Percentiles rank a stretch among this genome's conserved stretches.
Evolutionary conservation across 2,329 filamentous ascomycete genomes (phyloP).

Genomic region (Dactylellina leptospora): DNA sequence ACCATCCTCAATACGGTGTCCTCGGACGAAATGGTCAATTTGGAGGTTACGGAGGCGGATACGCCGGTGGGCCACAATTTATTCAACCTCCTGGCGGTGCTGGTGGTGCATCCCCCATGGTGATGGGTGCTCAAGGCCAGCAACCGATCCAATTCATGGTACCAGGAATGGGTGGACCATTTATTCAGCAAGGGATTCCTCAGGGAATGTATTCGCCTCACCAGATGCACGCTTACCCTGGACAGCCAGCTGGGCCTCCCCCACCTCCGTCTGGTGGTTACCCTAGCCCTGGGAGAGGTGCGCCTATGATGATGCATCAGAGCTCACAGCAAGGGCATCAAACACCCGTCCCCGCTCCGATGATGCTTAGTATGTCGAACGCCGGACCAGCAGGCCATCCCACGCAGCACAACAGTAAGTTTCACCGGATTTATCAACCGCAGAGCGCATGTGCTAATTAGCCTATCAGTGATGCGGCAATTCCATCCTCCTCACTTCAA

Average conservation of each 20-base stretch:
- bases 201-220: conserved; percentile 85
- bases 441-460: conserved; percentile 62
- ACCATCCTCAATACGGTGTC: conserved; percentile 58
- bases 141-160: conserved; percentile 59
- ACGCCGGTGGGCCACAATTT: conserved; percentile 37
- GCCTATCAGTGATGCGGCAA: conserved; percentile 67
- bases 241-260: conserved; percentile 64
- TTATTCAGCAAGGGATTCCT: conserved; percentile 67
- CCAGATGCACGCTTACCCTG: conserved; percentile 73
- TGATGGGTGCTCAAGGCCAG: conserved; percentile 74
- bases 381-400: conserved; percentile 78
- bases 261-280: conserved; percentile 77
- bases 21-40: conserved; percentile 52
- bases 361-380: conserved; percentile 78
- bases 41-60: conserved; percentile 53
- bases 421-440: conserved; percentile 70
- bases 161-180: conserved; percentile 63
- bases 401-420: conserved; percentile 75
- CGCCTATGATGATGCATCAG: conserved; percentile 94
- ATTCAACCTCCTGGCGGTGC: conserved; percentile 51
- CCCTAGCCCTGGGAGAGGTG: conserved; percentile 84
- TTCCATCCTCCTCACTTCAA: conserved; percentile 65
- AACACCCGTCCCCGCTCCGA: conserved; percentile 71
- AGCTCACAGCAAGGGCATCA: conserved; percentile 87
- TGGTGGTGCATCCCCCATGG: conserved; percentile 70